phyloP scores from a whole-genome alignment of 1,284 basidiomycete genomes.

The Stereum hirsutum region DNA sequence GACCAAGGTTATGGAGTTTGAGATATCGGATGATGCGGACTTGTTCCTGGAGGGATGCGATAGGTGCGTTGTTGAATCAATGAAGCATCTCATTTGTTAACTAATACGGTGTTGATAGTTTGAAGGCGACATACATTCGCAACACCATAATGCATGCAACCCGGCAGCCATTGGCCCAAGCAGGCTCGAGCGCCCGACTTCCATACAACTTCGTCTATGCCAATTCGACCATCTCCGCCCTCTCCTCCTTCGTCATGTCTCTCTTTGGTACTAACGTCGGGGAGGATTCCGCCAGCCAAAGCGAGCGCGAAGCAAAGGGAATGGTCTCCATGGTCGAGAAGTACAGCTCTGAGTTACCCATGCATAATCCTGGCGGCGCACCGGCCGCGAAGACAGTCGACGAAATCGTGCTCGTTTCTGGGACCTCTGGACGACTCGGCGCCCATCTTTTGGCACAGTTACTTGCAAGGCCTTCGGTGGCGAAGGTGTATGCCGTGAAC shows the following conservation, averaged over 20 bases:
- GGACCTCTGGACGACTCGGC: conserved; percentile 8
- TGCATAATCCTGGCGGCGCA: neutral
- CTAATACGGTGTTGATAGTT: no score
- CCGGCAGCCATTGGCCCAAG: conserved; percentile 7
- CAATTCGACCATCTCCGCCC: conserved; percentile 13
- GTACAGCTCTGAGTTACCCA: neutral
- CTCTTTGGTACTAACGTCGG: neutral
- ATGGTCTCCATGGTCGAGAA: conserved; percentile 2
- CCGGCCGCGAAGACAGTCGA: neutral
- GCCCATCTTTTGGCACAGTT: conserved; percentile 10
- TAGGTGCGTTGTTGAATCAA: conserved; percentile 20
- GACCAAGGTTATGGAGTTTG: conserved; percentile 15
- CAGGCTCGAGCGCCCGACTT: conserved; percentile 2
- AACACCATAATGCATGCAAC: conserved; percentile 21
- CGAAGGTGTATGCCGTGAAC: conserved; percentile 17
- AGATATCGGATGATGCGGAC: conserved; percentile 25
- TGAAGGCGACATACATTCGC: conserved; percentile 25
- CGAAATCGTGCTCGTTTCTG: conserved; percentile 7
- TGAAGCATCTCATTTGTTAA: no score
- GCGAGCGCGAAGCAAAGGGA: no score
- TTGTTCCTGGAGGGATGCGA: conserved; percentile 36
- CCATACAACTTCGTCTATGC: conserved; percentile 14
- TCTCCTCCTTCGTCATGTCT: conserved; percentile 9
- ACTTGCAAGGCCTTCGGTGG: conserved; percentile 5
- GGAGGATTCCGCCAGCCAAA: no score